A percentile compares a stretch with the other conserved stretches of the same genome.
phyloP scores from a whole-genome alignment of 495 filamentous ascomycete genomes.

The Jackrogersella minutella region DNA sequence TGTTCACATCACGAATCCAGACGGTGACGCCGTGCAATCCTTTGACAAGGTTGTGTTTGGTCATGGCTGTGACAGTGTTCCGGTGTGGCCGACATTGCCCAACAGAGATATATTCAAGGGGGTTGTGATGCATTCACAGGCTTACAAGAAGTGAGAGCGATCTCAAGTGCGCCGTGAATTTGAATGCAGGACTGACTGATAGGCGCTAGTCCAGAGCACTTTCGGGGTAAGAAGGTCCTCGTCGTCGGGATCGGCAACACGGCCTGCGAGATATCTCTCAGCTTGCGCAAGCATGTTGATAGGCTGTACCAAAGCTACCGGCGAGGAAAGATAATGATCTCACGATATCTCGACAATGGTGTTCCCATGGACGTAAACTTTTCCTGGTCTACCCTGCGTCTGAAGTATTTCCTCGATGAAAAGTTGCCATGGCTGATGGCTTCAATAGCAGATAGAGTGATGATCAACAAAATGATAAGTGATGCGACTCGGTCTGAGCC shows the following conservation, averaged over 20 bases:
- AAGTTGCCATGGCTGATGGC: slow-evolving; percentile 28
- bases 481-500: slow-evolving; percentile 27
- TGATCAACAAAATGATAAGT: slow-evolving; percentile 29
- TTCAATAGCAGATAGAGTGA: slow-evolving; percentile 11
- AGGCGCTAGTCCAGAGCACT: slow-evolving; percentile 14
- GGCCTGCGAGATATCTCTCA: slow-evolving; percentile 20
- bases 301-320: slow-evolving; percentile 31
- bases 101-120: slow-evolving; percentile 71
- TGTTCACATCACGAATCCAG: slow-evolving; percentile 17
- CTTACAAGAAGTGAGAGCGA: slow-evolving; percentile 15
- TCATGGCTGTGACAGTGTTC: slow-evolving; percentile 21
- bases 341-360: slow-evolving; percentile 16
- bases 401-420: slow-evolving; percentile 32
- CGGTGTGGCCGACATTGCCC: slow-evolving; percentile 60
- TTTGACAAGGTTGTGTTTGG: slow-evolving; percentile 32
- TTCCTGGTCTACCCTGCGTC: slow-evolving; percentile 15
- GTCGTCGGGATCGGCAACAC: slow-evolving; percentile 32
- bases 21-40: neutral
- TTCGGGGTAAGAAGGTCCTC: slow-evolving; percentile 25
- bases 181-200: slow-evolving; percentile 53
- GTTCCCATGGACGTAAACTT: slow-evolving; percentile 27
- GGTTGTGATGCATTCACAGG: slow-evolving; percentile 68
- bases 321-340: slow-evolving; percentile 27
- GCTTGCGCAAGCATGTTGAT: slow-evolving; percentile 14
- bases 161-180: neutral